Evolutionary conservation across 441 rosid species (phyloP).

Genomic region (Manihot esculenta): DNA sequence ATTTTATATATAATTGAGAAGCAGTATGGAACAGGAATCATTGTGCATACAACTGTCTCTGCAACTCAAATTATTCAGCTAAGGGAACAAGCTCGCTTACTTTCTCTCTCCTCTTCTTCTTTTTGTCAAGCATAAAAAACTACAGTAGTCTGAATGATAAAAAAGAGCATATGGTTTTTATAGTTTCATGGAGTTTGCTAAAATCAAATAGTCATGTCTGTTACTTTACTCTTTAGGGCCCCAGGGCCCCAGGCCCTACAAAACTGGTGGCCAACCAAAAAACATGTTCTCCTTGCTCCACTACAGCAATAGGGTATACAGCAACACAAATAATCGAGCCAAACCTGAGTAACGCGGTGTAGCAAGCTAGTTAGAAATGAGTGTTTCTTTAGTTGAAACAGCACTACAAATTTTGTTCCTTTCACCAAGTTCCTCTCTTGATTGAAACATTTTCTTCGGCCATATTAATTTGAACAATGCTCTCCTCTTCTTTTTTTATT

Average conservation of each 20-base stretch:
- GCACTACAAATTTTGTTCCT: neutral
- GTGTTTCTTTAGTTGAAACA: constrained; percentile 7
- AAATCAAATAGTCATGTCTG: too few relatives aligned
- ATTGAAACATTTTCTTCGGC: neutral
- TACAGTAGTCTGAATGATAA: too few relatives aligned
- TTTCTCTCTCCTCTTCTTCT: too few relatives aligned
- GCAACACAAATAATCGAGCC: neutral
- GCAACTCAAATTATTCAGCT: neutral
- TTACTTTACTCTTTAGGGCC: neutral
- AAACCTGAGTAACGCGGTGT: neutral
- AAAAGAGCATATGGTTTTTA: too few relatives aligned
- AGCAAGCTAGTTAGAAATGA: neutral
- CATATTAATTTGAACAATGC: too few relatives aligned
- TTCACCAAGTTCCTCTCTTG: neutral
- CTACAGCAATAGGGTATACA: neutral
- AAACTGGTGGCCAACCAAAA: neutral
- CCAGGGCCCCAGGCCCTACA: neutral
- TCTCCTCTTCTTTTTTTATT: too few relatives aligned
- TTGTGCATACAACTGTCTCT: neutral
- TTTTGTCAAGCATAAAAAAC: neutral
- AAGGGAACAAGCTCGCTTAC: neutral
- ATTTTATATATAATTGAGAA: neutral
- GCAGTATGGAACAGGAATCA: neutral
- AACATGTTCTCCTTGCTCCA: neutral
- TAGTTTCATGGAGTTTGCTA: too few relatives aligned